Evolutionary conservation across 352 stramenopile genomes (phyloP).

Genomic region (Elongisporangium undulatum): DNA sequence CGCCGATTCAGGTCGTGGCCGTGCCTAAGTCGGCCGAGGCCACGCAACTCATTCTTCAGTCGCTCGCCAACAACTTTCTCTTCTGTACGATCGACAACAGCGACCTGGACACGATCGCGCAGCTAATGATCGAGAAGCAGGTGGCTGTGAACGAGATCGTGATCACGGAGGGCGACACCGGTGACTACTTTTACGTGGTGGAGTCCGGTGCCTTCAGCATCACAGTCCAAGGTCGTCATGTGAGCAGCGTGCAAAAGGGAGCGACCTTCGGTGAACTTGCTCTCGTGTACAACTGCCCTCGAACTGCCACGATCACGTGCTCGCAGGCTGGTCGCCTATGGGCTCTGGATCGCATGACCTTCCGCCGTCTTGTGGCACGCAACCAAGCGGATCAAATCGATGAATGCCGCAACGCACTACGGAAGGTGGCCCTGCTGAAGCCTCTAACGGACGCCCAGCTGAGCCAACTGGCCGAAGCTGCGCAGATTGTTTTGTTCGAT

Average conservation of each 20-base stretch:
- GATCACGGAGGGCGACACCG: slow-evolving; percentile 60
- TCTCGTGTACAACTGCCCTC: slow-evolving; percentile 95
- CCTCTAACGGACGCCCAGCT: slow-evolving; percentile 57
- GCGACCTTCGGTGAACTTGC: slow-evolving; percentile 94
- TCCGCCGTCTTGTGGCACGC: slow-evolving; percentile 79
- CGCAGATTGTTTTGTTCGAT: slow-evolving; percentile 63
- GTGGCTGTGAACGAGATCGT: slow-evolving; percentile 32
- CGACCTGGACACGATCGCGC: slow-evolving; percentile 47
- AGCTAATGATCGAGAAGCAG: slow-evolving; percentile 49
- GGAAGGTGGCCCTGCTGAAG: slow-evolving; percentile 50
- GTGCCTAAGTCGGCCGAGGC: slow-evolving; percentile 43
- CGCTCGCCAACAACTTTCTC: slow-evolving; percentile 61
- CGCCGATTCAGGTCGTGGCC: slow-evolving; percentile 27
- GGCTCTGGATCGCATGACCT: slow-evolving; percentile 84
- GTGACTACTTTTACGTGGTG: slow-evolving; percentile 81
- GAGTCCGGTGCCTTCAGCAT: slow-evolving; percentile 85
- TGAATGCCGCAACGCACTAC: slow-evolving; percentile 60
- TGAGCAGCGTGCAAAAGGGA: slow-evolving; percentile 68
- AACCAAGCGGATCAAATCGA: slow-evolving; percentile 61
- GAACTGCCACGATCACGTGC: slow-evolving; percentile 85
- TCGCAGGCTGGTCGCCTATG: slow-evolving; percentile 56
- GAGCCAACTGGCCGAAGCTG: slow-evolving; percentile 50
- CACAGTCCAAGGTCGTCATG: slow-evolving; percentile 72
- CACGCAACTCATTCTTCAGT: slow-evolving; percentile 41
- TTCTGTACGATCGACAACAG: slow-evolving; percentile 53